Percentiles rank a stretch among this genome's conserved stretches.
phyloP scores from a whole-genome alignment of 2,329 filamentous ascomycete species.

The Coleophoma eucalyptorum region DNA sequence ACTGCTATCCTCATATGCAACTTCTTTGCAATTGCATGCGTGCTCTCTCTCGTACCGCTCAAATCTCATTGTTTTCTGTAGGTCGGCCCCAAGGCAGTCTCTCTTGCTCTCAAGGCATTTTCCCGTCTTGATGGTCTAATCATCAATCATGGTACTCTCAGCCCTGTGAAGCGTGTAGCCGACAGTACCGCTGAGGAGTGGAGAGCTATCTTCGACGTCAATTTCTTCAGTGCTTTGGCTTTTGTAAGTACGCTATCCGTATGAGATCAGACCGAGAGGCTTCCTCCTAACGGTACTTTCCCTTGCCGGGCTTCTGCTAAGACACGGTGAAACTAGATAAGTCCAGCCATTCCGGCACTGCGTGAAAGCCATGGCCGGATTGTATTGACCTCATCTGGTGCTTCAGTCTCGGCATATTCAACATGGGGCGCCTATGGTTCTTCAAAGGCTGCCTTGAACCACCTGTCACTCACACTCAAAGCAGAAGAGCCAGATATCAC shows the following conservation, averaged over 20 bases:
- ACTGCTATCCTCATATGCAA: too few relatives aligned
- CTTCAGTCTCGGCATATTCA: constrained; percentile 60
- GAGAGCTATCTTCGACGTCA: constrained; percentile 73
- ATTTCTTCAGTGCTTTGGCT: constrained; percentile 79
- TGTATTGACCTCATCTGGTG: constrained; percentile 77
- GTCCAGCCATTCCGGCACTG: constrained; percentile 66
- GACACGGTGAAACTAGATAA: constrained; percentile 44
- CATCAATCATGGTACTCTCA: constrained; percentile 81
- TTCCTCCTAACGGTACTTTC: neutral
- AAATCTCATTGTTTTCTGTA: constrained; percentile 2
- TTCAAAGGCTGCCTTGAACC: constrained; percentile 80
- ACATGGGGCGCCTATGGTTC: constrained; percentile 81
- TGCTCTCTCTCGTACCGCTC: too few relatives aligned
- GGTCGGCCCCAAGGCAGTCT: constrained; percentile 57
- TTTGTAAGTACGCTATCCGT: constrained; percentile 52
- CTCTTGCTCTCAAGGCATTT: constrained; percentile 63
- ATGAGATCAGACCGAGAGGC: constrained; percentile 21
- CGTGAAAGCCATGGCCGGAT: constrained; percentile 67
- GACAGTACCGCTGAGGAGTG: constrained; percentile 70
- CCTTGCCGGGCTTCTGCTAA: neutral
- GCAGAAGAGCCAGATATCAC: constrained; percentile 75
- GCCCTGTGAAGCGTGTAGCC: constrained; percentile 68
- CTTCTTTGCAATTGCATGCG: too few relatives aligned
- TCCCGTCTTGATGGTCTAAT: constrained; percentile 76
- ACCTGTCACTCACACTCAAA: constrained; percentile 68